These are phyloP conservation scores for Microdochium nivale DNA, from an alignment of 2,329 filamentous ascomycete genomes.

Conservation along the genomic window DNA sequence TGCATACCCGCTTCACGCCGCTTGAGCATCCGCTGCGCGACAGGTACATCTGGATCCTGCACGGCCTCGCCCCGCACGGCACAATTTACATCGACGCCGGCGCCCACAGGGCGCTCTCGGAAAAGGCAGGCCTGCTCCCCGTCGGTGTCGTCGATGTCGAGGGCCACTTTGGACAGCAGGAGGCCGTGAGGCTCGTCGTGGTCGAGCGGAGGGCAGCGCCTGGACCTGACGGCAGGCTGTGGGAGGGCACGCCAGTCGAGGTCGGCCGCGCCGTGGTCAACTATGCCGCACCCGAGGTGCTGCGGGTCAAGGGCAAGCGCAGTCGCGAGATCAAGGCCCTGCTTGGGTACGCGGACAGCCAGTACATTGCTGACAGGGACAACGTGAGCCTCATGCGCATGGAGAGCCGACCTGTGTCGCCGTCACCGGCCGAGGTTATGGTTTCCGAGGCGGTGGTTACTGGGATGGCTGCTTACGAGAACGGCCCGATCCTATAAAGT, in stretches of 20 bases:
- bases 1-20: slow-evolving; percentile 90
- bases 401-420: slow-evolving; percentile 45
- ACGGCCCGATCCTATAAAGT: neutral
- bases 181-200: slow-evolving; percentile 80
- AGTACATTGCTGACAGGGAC: slow-evolving; percentile 85
- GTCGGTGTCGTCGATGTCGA: slow-evolving; percentile 88
- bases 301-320: slow-evolving; percentile 72
- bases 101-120: slow-evolving; percentile 68
- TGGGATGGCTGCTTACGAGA: neutral
- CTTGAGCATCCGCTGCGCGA: slow-evolving; percentile 79
- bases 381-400: slow-evolving; percentile 69
- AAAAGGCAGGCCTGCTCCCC: slow-evolving; percentile 81
- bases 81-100: slow-evolving; percentile 91
- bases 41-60: slow-evolving; percentile 93
- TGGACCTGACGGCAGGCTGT: slow-evolving; percentile 34
- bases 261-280: slow-evolving; percentile 88
- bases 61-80: slow-evolving; percentile 84
- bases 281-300: slow-evolving; percentile 80
- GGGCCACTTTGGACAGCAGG: slow-evolving; percentile 82
- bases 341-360: slow-evolving; percentile 86
- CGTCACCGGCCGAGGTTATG: slow-evolving; percentile 20
- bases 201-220: slow-evolving; percentile 47
- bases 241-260: slow-evolving; percentile 51
- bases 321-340: slow-evolving; percentile 73
- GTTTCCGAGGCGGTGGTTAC: neutral